Conservation (phyloP, 164 flowering plant genomes). For the Dillenia turbinata region DNA sequence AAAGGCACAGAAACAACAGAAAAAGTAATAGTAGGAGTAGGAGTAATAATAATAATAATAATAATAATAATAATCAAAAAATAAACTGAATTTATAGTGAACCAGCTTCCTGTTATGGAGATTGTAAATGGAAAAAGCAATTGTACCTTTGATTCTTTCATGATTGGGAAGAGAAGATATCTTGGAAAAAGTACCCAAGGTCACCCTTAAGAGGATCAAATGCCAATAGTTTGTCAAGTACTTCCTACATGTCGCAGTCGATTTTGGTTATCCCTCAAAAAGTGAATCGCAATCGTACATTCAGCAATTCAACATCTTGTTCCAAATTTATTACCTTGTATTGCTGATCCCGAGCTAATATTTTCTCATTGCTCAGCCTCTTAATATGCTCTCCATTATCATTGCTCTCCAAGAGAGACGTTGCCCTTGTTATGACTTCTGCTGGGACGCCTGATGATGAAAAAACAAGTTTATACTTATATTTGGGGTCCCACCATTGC, state of each 20-base stretch:
- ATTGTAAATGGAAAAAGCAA: too few relatives aligned
- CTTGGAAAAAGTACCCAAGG: slow-evolving; percentile 52
- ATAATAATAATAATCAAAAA: too few relatives aligned
- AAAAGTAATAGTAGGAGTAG: too few relatives aligned
- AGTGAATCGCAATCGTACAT: too few relatives aligned
- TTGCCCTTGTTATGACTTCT: slow-evolving; percentile 75
- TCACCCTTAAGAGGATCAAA: slow-evolving; percentile 63
- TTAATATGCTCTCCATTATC: slow-evolving; percentile 36
- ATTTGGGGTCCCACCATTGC: too few relatives aligned
- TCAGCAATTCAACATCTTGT: background rate
- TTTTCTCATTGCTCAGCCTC: slow-evolving; percentile 40
- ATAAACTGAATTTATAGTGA: too few relatives aligned
- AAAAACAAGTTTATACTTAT: background rate
- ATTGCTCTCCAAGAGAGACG: slow-evolving; percentile 41
- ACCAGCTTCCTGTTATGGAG: too few relatives aligned
- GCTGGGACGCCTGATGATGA: slow-evolving; percentile 53
- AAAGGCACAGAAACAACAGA: too few relatives aligned
- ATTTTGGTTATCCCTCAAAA: background rate
- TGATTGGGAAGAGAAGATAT: slow-evolving; percentile 31
- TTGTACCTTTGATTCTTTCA: background rate
- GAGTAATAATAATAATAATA: too few relatives aligned
- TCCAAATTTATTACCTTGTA: slow-evolving; percentile 45
- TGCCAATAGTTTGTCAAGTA: slow-evolving; percentile 55
- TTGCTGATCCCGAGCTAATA: slow-evolving; percentile 55
- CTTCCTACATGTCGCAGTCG: slow-evolving; percentile 39